Evolutionary conservation across 345 rosid species (phyloP).

Genomic region (Salix arbutifolia): DNA sequence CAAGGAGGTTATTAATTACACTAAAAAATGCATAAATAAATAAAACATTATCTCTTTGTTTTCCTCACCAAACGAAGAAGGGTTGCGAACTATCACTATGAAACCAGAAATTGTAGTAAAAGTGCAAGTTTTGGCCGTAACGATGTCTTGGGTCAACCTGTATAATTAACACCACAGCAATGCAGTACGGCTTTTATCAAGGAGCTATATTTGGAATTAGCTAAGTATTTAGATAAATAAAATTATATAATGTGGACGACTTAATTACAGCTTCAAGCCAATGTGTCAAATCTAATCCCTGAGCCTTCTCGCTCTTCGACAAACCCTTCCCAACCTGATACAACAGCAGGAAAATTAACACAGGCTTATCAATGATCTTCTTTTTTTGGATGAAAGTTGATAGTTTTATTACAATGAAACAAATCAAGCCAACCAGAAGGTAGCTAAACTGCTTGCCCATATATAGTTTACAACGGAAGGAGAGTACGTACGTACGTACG

Average conservation of each 20-base stretch:
- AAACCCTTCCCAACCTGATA: slow-evolving; percentile 48
- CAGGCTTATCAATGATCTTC: too few species aligned
- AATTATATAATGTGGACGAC: background rate
- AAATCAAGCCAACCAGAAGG: too few species aligned
- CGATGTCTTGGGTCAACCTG: slow-evolving; percentile 79
- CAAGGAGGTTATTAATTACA: background rate
- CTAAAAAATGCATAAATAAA: background rate
- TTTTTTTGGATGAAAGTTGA: too few species aligned
- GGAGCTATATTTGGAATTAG: too few species aligned
- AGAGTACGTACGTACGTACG: background rate
- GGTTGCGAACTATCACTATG: slow-evolving; percentile 56
- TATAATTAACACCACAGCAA: background rate
- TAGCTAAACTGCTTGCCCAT: too few species aligned
- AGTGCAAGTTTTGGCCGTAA: slow-evolving; percentile 62
- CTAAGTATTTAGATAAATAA: too few species aligned
- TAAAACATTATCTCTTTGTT: background rate
- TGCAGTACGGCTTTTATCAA: background rate
- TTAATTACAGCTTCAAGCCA: slow-evolving; percentile 57
- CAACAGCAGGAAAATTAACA: background rate
- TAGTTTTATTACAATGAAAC: too few species aligned
- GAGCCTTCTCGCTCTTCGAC: slow-evolving; percentile 46
- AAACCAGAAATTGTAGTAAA: slow-evolving; percentile 61
- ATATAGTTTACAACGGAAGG: background rate
- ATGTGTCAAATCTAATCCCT: slow-evolving; percentile 37
- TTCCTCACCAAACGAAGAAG: slow-evolving; percentile 66